Evolutionary conservation across 805 yeast species (phyloP).

Genomic region (Kodamaea kaohsiungensis): DNA sequence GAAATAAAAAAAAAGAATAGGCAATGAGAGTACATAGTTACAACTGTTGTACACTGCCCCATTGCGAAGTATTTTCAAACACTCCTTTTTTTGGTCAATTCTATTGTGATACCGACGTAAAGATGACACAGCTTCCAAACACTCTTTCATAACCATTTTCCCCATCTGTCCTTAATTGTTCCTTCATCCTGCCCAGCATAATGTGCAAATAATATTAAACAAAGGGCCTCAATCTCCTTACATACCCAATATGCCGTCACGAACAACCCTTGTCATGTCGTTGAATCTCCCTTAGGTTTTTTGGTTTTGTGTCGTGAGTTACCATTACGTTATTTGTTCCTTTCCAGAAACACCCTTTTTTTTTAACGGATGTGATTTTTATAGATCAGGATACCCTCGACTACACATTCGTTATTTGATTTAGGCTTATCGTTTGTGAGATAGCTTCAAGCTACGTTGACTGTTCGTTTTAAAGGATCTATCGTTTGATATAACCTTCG

Average conservation of each 20-base stretch:
- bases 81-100: constrained; percentile 1
- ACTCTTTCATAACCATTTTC: constrained; percentile 3
- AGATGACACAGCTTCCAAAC: constrained; percentile 5
- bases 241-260: background rate
- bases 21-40: background rate
- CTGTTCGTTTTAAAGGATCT: background rate
- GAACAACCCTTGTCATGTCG: background rate
- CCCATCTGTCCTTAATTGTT: background rate
- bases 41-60: background rate
- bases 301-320: background rate
- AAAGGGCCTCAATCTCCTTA: background rate
- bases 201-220: background rate
- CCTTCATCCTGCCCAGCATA: background rate
- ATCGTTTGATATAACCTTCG: background rate
- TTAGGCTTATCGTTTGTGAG: background rate
- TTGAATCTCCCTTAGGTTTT: background rate
- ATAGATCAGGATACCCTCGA: background rate
- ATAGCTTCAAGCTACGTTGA: background rate
- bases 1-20: background rate
- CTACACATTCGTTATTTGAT: background rate
- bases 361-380: background rate
- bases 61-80: background rate
- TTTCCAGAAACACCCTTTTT: background rate
- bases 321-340: background rate
- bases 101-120: constrained; percentile 5